phyloP scores from a whole-genome alignment of 169 alveolate genomes.

The Plasmodium cynomolgi region DNA sequence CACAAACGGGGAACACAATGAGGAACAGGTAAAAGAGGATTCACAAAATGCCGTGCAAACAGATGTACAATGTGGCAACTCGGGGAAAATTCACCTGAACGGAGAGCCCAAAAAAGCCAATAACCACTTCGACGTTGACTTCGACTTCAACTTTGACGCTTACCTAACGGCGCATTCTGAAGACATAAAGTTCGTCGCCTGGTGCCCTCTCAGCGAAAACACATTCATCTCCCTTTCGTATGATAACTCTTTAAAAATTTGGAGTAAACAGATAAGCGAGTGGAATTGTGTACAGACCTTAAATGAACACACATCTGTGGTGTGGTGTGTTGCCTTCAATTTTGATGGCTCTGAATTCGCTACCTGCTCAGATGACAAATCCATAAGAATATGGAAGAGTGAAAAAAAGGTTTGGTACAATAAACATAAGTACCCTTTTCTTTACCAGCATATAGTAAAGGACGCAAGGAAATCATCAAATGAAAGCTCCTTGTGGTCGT shows the following conservation, averaged over 20 bases:
- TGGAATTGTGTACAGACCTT: slow-evolving; percentile 85
- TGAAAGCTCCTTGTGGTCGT: neutral
- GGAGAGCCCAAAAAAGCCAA: neutral
- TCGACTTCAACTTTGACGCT: slow-evolving; percentile 55
- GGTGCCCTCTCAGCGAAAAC: slow-evolving; percentile 75
- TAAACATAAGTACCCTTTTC: slow-evolving; percentile 54
- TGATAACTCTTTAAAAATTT: slow-evolving; percentile 57
- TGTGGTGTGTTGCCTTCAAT: slow-evolving; percentile 83
- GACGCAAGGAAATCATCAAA: slow-evolving; percentile 14
- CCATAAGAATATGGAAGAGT: slow-evolving; percentile 45
- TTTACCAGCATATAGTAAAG: slow-evolving; percentile 29
- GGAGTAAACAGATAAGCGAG: slow-evolving; percentile 69
- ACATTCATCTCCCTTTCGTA: slow-evolving; percentile 75
- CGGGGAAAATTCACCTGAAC: neutral
- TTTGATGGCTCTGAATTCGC: slow-evolving; percentile 79
- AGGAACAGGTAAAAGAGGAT: neutral
- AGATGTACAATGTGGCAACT: neutral
- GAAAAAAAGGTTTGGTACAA: slow-evolving; percentile 25
- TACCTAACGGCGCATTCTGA: slow-evolving; percentile 61
- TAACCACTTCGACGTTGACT: neutral
- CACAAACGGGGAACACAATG: neutral
- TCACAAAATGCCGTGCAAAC: neutral
- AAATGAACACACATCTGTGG: slow-evolving; percentile 78
- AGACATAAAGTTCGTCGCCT: slow-evolving; percentile 49
- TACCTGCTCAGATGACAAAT: slow-evolving; percentile 81